Conservation (phyloP, 257 asterid species). For the Jaltomata sinuosa region DNA sequence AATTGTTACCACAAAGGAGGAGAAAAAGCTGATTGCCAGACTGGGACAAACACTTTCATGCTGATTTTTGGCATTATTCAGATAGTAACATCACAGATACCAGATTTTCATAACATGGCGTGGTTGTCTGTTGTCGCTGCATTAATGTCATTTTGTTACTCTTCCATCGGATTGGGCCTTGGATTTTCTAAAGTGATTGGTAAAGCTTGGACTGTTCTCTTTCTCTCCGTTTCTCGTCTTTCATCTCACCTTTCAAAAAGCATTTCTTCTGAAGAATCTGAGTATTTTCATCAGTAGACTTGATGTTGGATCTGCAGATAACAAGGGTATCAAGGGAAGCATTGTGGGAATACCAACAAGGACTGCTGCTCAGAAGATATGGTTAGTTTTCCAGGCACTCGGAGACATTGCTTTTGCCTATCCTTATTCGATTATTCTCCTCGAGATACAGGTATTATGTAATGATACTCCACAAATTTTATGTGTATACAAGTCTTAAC, state of each 20-base stretch:
- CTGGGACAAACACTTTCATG: constrained; percentile 31
- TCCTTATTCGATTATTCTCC: constrained; percentile 51
- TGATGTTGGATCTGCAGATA: constrained; percentile 28
- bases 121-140: constrained; percentile 71
- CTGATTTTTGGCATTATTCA: constrained; percentile 54
- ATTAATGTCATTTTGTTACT: constrained; percentile 61
- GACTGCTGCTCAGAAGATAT: constrained; percentile 32
- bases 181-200: constrained; percentile 73
- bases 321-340: constrained; percentile 57
- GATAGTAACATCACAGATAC: constrained; percentile 54
- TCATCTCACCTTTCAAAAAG: too few relatives aligned
- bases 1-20: constrained; percentile 71
- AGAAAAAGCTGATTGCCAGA: constrained; percentile 35
- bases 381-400: constrained; percentile 55
- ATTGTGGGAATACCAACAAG: constrained; percentile 46
- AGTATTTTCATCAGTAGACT: too few relatives aligned
- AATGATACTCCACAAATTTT: not conserved
- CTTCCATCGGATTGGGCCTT: constrained; percentile 55
- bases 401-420: constrained; percentile 77
- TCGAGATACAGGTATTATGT: constrained; percentile 59
- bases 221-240: not conserved
- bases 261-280: too few relatives aligned
- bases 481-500: not conserved
- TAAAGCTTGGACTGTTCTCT: not conserved
- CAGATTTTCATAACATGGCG: constrained; percentile 51